Evolutionary conservation across 2,329 filamentous ascomycete genomes (phyloP).

Genomic region (Curvularia spicifera): DNA sequence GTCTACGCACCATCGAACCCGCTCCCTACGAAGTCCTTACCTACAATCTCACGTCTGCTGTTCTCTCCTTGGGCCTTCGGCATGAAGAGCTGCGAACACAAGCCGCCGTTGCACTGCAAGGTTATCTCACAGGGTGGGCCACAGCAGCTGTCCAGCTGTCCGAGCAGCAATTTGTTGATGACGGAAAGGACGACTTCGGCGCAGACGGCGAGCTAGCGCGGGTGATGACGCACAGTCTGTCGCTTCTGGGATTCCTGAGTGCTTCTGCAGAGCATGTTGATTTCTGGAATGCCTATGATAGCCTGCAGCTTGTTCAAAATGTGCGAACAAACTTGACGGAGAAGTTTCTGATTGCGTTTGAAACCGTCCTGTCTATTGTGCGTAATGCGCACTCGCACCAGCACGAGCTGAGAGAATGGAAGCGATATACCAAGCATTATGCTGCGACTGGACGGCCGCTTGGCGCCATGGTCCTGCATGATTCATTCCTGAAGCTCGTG

Average conservation of each 20-base stretch:
- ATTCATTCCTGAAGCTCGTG: constrained; percentile 85
- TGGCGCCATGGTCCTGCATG: constrained; percentile 88
- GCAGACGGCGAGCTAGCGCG: constrained; percentile 63
- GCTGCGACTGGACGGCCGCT: constrained; percentile 78
- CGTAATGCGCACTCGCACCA: constrained; percentile 76
- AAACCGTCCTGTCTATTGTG: constrained; percentile 88
- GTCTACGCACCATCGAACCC: constrained; percentile 80
- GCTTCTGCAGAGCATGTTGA: constrained; percentile 77
- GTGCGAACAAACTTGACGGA: constrained; percentile 80
- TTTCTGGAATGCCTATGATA: constrained; percentile 80
- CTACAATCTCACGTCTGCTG: constrained; percentile 76
- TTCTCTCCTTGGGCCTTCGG: constrained; percentile 79
- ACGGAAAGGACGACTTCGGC: constrained; percentile 57
- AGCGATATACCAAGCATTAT: constrained; percentile 82
- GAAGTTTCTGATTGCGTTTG: constrained; percentile 81
- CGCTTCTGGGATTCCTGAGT: constrained; percentile 88
- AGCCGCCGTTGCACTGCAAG: constrained; percentile 70
- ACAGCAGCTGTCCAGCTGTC: constrained; percentile 64
- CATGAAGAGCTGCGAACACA: constrained; percentile 72
- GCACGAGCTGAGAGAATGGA: constrained; percentile 80
- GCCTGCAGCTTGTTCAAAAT: constrained; percentile 73
- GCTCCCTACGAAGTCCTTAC: constrained; percentile 88
- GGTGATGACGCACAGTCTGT: constrained; percentile 79
- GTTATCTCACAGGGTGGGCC: constrained; percentile 75
- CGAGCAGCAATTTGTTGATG: constrained; percentile 61